Evolutionary conservation across 768 basidiomycete species (phyloP).

Genomic region (Xerocomus spinulosus): DNA sequence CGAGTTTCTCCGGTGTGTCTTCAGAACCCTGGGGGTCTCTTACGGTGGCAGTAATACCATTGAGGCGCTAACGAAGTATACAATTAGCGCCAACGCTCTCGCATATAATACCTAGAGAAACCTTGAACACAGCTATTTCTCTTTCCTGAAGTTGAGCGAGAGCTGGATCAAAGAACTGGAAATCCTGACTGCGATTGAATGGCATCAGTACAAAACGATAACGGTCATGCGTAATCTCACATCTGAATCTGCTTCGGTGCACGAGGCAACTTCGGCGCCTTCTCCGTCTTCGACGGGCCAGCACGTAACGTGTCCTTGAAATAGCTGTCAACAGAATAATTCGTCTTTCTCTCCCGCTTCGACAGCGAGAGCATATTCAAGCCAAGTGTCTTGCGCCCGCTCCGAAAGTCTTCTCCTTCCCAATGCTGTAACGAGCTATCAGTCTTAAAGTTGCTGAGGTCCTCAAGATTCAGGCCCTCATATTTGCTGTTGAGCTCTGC

Average conservation of each 20-base stretch:
- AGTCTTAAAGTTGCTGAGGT: constrained; percentile 94
- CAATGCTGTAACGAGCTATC: constrained; percentile 89
- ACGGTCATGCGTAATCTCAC: constrained; percentile 56
- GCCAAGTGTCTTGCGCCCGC: constrained; percentile 66
- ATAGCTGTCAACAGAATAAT: constrained; percentile 93
- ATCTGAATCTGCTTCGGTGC: constrained; percentile 85
- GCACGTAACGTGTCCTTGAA: constrained; percentile 88
- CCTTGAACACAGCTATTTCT: constrained; percentile 80
- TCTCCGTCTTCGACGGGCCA: constrained; percentile 74
- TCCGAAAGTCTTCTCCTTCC: constrained; percentile 92
- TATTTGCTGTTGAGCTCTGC: constrained; percentile 87
- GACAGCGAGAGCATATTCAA: constrained; percentile 81
- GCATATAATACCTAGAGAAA: constrained; percentile 16
- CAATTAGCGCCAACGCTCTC: not conserved
- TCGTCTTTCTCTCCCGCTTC: constrained; percentile 90
- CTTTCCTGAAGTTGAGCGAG: constrained; percentile 80
- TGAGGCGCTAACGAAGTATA: constrained; percentile 44
- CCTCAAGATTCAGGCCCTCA: constrained; percentile 87
- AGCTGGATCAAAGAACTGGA: constrained; percentile 90
- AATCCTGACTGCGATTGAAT: constrained; percentile 65
- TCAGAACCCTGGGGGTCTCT: constrained; percentile 66
- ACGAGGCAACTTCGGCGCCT: constrained; percentile 75
- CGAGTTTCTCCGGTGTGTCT: constrained; percentile 79
- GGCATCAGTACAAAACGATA: not conserved
- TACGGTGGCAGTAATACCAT: constrained; percentile 58